phyloP scores from a whole-genome alignment of 163 green algal species.

The Trebouxia gelatinosa region DNA sequence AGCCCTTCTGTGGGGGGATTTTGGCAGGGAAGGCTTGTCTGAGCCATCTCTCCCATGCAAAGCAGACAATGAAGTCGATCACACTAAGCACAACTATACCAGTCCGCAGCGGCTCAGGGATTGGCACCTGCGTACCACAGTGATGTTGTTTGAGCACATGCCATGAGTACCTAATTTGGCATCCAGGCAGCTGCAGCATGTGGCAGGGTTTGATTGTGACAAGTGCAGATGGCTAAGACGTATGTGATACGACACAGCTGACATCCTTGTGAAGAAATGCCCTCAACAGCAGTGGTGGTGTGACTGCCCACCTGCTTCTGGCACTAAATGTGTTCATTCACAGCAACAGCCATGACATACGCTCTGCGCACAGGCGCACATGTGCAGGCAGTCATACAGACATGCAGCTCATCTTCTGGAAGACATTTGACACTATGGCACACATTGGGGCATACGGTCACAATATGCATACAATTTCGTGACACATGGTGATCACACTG shows the following conservation, averaged over 20 bases:
- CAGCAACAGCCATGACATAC: too few species aligned
- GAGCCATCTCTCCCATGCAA: slow-evolving; percentile 33
- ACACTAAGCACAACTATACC: slow-evolving; percentile 27
- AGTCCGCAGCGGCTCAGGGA: slow-evolving; percentile 23
- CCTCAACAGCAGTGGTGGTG: neutral
- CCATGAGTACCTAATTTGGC: neutral
- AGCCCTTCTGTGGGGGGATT: slow-evolving; percentile 63
- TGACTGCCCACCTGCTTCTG: neutral
- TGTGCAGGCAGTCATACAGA: neutral
- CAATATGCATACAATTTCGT: too few species aligned
- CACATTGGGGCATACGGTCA: too few species aligned
- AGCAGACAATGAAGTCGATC: slow-evolving; percentile 13
- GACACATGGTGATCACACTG: neutral
- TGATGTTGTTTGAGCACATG: neutral
- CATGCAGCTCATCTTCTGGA: neutral
- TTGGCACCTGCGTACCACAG: slow-evolving; percentile 32
- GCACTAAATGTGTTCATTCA: too few species aligned
- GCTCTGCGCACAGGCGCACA: neutral
- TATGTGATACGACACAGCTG: neutral
- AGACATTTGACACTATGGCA: too few species aligned
- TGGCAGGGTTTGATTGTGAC: neutral
- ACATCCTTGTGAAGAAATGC: too few species aligned
- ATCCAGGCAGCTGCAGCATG: neutral
- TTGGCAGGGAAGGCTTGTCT: slow-evolving; percentile 48
- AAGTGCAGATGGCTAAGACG: neutral